phyloP scores from a whole-genome alignment of 108 stramenopile species.

The Discostella pseudostelligera region DNA sequence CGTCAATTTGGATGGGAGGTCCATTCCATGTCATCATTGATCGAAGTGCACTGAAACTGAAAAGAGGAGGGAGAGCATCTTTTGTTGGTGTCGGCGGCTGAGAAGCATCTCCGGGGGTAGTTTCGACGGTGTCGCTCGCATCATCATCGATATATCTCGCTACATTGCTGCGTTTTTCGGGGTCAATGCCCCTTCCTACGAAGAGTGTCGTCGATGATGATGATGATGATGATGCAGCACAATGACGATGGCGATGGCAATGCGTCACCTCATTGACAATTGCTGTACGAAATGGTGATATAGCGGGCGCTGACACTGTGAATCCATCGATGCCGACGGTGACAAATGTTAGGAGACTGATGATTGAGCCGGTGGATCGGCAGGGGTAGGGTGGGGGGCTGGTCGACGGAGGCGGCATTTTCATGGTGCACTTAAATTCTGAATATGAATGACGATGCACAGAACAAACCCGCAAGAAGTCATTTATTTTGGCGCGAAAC shows the following conservation, averaged over 20 bases:
- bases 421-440: no score
- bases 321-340: not conserved
- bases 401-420: not conserved
- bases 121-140: not conserved
- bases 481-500: no score
- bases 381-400: not conserved
- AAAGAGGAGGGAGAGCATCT: not conserved
- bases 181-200: constrained; percentile 1
- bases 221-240: no score
- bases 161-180: not conserved
- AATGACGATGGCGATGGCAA: not conserved
- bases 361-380: not conserved
- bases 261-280: not conserved
- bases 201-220: not conserved
- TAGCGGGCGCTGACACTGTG: not conserved
- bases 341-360: not conserved
- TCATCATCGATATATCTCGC: not conserved
- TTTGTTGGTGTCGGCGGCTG: not conserved
- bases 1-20: constrained; percentile 61
- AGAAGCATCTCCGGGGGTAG: not conserved
- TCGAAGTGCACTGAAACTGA: not conserved
- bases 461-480: no score
- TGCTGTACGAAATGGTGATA: not conserved
- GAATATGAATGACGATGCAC: no score
- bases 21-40: no score